Evolutionary conservation across 495 filamentous ascomycete genomes (phyloP), one percentile per base, ranked within the genome.

Genomic region (Penicillium nucicola): DNA sequence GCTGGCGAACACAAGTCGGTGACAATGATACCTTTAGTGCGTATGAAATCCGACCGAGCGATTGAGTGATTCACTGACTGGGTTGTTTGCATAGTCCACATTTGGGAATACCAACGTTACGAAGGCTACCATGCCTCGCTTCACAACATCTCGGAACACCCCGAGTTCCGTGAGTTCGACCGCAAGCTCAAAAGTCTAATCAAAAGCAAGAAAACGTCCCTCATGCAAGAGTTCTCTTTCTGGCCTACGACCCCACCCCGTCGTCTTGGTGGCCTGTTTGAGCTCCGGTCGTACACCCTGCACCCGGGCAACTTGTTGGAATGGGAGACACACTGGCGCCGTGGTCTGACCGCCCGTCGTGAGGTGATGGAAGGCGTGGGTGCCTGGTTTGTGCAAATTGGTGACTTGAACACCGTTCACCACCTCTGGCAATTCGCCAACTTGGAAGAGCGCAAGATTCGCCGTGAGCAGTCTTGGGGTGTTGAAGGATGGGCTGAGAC

Each of bases 161-260:
- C 89, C 37, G 86, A 90, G 4, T 97, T 87, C 75, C 72, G 80
- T 45, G 84, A 82, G 10, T 97, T 95, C 62, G 88, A 96, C 68
- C 68, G 68, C 38, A 86, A 90, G 66, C 84, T 97, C 34, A 88
- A 90, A 61, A 75, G 70, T 15, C 74, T 96, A 47, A 91, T 98
- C 60, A 85, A 77, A 50, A 78, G 83, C 54, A 96, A 96, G 71
- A 83, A 86, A 56, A 86, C 83, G 10, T 97, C 93, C 0, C 79
- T 98, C 23, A 98, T 98, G 93, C 93, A 98, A 67, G 93, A 98
- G 67, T 98, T 98, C 74, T 95, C 89, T 42, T 98, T 98, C 81
- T 98, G 93, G 93, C 93, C 93, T 0, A 98, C 93, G 1, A 91
- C 90, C 0, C 80, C 93, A 0, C 93, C 93, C 0, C 90, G 93